These are phyloP conservation scores for Limnanthes douglasii DNA, from an alignment of 345 rosid genomes.

Conservation along the genomic window DNA sequence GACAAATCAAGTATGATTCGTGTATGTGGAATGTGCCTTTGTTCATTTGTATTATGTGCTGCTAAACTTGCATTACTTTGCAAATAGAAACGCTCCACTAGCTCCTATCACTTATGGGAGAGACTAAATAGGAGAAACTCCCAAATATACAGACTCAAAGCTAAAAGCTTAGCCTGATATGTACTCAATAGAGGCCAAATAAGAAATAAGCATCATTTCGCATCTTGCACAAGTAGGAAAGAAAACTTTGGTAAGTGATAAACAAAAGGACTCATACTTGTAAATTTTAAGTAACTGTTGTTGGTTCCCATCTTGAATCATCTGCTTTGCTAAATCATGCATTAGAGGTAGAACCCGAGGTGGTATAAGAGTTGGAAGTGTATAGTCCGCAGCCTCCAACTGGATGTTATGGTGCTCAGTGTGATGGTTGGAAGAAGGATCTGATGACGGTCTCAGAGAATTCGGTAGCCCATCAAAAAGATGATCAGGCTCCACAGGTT, in stretches of 20 bases:
- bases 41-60: too few relatives aligned
- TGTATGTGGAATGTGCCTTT: too few relatives aligned
- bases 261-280: conserved; percentile 26
- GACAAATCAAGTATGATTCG: too few relatives aligned
- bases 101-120: background rate
- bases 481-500: conserved; percentile 90
- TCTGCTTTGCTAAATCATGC: conserved; percentile 85
- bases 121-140: too few relatives aligned
- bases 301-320: conserved; percentile 88
- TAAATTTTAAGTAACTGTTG: conserved; percentile 61
- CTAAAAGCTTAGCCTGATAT: too few relatives aligned
- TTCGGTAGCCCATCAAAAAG: conserved; percentile 93
- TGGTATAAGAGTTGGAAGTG: conserved; percentile 76
- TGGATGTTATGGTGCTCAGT: conserved; percentile 35
- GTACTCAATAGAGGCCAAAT: too few relatives aligned
- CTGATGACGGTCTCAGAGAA: conserved; percentile 76
- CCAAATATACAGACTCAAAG: too few relatives aligned
- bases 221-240: background rate
- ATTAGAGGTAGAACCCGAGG: conserved; percentile 72
- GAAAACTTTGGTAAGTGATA: conserved; percentile 3
- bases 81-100: background rate
- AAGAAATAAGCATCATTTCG: background rate
- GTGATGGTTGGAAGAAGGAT: conserved; percentile 27
- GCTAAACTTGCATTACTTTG: background rate
- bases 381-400: conserved; percentile 49